These are phyloP conservation scores for Hygrocybe coccinea DNA, from an alignment of 768 basidiomycete genomes.

Conservation along the genomic window DNA sequence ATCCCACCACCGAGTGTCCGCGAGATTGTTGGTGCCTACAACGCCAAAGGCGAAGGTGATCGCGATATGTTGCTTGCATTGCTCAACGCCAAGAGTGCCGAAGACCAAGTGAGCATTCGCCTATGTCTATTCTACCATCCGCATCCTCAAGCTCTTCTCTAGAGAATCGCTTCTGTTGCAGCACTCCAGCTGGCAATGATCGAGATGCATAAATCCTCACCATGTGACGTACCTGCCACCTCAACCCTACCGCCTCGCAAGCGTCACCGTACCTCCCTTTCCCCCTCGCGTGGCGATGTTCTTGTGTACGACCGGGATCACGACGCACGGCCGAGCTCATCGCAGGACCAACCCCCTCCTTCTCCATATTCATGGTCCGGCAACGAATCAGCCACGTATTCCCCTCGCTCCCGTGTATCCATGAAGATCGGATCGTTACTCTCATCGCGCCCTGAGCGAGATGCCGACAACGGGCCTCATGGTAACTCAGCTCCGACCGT, in stretches of 20 bases:
- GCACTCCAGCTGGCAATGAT: constrained; percentile 68
- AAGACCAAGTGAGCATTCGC: constrained; percentile 70
- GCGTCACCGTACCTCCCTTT: constrained; percentile 59
- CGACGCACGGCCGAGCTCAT: constrained; percentile 18
- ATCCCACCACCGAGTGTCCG: constrained; percentile 74
- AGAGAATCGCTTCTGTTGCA: constrained; percentile 70
- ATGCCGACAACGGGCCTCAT: constrained; percentile 30
- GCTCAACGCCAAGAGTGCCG: constrained; percentile 87
- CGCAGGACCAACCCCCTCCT: constrained; percentile 52
- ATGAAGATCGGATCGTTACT: constrained; percentile 80
- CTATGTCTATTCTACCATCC: constrained; percentile 4
- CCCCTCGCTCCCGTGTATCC: constrained; percentile 64
- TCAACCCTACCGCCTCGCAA: constrained; percentile 48
- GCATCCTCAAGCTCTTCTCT: constrained; percentile 9
- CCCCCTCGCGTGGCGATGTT: constrained; percentile 44
- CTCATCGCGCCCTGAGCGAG: constrained; percentile 41
- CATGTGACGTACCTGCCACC: constrained; percentile 26
- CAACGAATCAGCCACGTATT: constrained; percentile 64
- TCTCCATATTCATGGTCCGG: constrained; percentile 72
- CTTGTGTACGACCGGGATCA: constrained; percentile 36
- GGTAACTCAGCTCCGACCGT: constrained; percentile 14
- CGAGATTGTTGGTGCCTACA: constrained; percentile 84
- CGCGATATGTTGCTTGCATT: constrained; percentile 87
- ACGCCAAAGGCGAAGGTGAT: constrained; percentile 83
- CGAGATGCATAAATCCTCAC: constrained; percentile 45